Base-by-base conservation (phyloP, 1,284 basidiomycete species). In the Ceratobasidium sp. region DNA sequence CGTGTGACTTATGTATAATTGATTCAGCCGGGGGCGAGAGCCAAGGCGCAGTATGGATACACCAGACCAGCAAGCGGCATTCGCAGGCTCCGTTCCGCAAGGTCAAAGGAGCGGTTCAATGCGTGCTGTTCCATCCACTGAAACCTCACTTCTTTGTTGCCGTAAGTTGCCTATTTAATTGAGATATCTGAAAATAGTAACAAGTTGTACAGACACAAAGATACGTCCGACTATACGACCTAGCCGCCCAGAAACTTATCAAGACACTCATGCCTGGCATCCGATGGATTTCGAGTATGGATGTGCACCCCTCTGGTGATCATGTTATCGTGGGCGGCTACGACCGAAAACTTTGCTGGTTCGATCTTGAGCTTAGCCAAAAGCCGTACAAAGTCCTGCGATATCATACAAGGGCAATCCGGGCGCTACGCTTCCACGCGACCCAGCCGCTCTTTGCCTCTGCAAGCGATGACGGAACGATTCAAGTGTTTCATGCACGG, bases 111-210 rank as follows among this genome's bases (percentile, higher is more conserved):
- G 80, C 87, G 12, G 91, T 98, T 11, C 96, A 99, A 82, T 84
- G 91, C 69, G 94, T 97, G 18, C 86, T 91, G 58, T 99, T 99
- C 88, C 97, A 99, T 81, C 96, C 97, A 2, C 82, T 85, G 60
- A 95, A 95, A 80, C 95, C 97, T 7, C 88, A 95, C 81, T 96
- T 99, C 84, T 98, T 99, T 78, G 96, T 98, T 69, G 97, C 97
- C 51, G 92, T 94, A 81, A 80, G 91, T 84, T 48, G 18, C 25
- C 28, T 61, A 72, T 40, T 56, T 25, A 30, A 16, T 44, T 48
- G 7, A 28, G 38, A 11, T 56, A 42, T 40, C 21, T 28, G n/a
- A 58, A 18, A 53, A 40, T 38, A 63, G 71, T 73, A 59, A 72
- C 75, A 74, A 64, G 73, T 70, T 72, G 61, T 67, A 40, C 78